Percentiles rank a stretch among this genome's conserved stretches.
phyloP scores from a whole-genome alignment of 345 rosid genomes.

The Salix koriyanagi region DNA sequence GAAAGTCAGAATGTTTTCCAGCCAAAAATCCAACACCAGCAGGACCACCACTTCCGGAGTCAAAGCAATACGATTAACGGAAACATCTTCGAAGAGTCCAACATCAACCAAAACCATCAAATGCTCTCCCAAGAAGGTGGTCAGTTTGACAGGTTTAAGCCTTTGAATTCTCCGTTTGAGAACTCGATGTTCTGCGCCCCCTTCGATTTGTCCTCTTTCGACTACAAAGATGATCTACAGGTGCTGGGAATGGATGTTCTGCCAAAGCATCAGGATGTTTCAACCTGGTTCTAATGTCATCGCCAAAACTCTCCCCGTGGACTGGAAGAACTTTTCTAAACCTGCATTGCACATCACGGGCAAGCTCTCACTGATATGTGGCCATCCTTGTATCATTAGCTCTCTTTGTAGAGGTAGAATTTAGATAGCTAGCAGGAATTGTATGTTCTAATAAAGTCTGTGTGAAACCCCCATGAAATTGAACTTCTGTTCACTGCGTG shows the following conservation, averaged over 20 bases:
- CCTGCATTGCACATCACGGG: background rate
- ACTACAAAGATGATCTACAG: conserved; percentile 65
- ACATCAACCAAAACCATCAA: conserved; percentile 43
- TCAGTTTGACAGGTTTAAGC: conserved; percentile 47
- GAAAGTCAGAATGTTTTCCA: conserved; percentile 41
- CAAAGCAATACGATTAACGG: conserved; percentile 48
- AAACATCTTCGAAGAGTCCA: conserved; percentile 53
- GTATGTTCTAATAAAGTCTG: background rate
- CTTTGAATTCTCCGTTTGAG: conserved; percentile 43
- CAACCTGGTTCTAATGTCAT: conserved; percentile 60
- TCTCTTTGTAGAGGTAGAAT: background rate
- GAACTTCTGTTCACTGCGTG: background rate
- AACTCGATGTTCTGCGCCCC: conserved; percentile 59
- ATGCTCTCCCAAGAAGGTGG: conserved; percentile 43
- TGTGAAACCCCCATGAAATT: background rate
- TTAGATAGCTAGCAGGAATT: background rate
- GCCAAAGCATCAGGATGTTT: conserved; percentile 58
- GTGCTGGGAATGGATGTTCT: conserved; percentile 45
- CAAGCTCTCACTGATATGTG: background rate
- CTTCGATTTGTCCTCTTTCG: conserved; percentile 55
- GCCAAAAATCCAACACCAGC: conserved; percentile 55
- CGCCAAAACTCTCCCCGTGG: background rate
- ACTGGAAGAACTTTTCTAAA: background rate
- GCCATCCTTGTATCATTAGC: background rate
- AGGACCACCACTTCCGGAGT: conserved; percentile 41